phyloP scores from a whole-genome alignment of 2,329 filamentous ascomycete genomes.

The Aspergillus awamori region DNA sequence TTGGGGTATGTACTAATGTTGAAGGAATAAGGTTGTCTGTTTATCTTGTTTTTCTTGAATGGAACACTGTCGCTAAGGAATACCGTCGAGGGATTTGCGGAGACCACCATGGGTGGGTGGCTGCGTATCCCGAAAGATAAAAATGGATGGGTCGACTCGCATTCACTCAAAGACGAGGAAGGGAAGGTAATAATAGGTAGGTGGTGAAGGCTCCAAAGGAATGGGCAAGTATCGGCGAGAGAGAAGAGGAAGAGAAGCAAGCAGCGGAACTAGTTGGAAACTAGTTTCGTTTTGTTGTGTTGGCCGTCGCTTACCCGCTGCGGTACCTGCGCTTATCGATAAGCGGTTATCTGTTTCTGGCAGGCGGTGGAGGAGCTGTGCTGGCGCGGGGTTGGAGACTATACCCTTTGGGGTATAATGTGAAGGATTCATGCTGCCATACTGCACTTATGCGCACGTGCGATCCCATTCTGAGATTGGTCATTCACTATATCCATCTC shows the following conservation, averaged over 20 bases:
- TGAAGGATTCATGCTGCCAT: background rate
- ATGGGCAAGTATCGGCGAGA: background rate
- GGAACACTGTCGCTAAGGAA: background rate
- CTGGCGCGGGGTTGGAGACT: background rate
- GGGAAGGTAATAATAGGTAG: background rate
- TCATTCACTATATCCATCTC: too few relatives aligned
- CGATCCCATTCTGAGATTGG: too few relatives aligned
- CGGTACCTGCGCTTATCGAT: background rate
- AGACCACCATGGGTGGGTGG: constrained; percentile 1
- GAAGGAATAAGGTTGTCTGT: background rate
- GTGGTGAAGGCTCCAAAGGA: background rate
- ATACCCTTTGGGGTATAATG: background rate
- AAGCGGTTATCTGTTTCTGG: background rate
- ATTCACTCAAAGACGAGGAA: background rate
- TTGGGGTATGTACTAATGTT: background rate
- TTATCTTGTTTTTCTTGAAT: too few relatives aligned
- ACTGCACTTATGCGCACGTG: too few relatives aligned
- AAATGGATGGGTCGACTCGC: background rate
- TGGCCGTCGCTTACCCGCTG: background rate
- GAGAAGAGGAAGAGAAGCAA: background rate
- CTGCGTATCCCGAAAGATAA: background rate
- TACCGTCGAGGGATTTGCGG: background rate
- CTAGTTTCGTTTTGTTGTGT: background rate
- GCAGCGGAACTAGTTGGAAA: background rate
- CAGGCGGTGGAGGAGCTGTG: background rate